These are phyloP conservation scores for Kwoniella bestiolae DNA, from an alignment of 768 basidiomycete genomes.

Conservation along the genomic window DNA sequence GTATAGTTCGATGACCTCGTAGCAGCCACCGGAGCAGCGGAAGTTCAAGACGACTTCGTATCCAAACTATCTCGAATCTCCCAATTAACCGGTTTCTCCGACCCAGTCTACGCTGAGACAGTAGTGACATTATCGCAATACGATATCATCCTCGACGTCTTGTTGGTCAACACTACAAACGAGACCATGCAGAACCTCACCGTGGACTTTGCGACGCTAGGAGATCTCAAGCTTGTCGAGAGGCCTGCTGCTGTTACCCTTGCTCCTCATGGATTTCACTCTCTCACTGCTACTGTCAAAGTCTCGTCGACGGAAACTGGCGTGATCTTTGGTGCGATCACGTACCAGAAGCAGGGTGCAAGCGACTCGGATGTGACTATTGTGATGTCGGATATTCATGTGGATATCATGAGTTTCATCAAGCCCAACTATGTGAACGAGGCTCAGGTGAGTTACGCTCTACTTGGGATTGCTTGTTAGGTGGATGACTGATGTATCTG, in stretches of 20 bases:
- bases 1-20: constrained; percentile 84
- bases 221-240: constrained; percentile 95
- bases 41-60: constrained; percentile 87
- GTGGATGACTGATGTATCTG: neutral
- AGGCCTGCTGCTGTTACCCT: constrained; percentile 91
- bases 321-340: constrained; percentile 95
- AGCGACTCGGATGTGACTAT: constrained; percentile 72
- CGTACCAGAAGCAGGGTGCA: constrained; percentile 90
- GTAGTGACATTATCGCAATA: constrained; percentile 98
- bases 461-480: too few species aligned
- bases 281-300: constrained; percentile 98
- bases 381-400: constrained; percentile 86
- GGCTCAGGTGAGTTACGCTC: constrained; percentile 70
- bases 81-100: constrained; percentile 96
- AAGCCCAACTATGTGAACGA: constrained; percentile 95
- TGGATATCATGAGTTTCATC: constrained; percentile 99
- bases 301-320: constrained; percentile 96
- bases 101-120: constrained; percentile 97
- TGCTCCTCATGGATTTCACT: constrained; percentile 96
- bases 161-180: constrained; percentile 92
- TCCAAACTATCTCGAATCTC: constrained; percentile 91
- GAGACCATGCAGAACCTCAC: constrained; percentile 96
- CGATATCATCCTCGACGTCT: constrained; percentile 92
- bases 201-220: constrained; percentile 94
- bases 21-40: constrained; percentile 81